Evolutionary conservation across 495 filamentous ascomycete species (phyloP), one percentile per base, ranked within the genome.

Genomic region (Neurospora sp.): DNA sequence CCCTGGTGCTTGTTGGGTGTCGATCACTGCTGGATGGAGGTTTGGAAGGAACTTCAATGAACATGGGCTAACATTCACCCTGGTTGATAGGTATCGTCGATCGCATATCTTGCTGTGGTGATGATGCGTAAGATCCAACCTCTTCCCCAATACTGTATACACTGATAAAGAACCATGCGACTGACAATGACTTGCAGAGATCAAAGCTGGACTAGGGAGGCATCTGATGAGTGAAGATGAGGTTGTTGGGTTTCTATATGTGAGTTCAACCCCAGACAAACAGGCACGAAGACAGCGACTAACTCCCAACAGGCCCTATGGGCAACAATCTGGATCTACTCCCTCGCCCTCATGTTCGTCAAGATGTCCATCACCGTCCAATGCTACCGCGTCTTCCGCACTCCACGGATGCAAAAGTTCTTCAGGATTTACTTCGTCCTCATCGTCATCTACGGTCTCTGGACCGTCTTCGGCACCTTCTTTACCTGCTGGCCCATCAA

Each of bases 401-500:
- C 71, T 7, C 69, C 42, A 3, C 31, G 27, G 1, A 74, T 76
- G 38, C 71, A 71, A 35, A 65, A 68, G 35, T 73, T 76, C 53
- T 78, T 77, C 70, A 65, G 69, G 39, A 68, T 22, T 16, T 71
- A 74, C 37, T 71, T 80, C 39, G 69, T 70, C 10, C 8, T 77
- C 16, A 45, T 80, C 40, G 61, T 42, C 53, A 31, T 74, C 20
- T 78, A 77, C 72, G 78, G 78, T 27, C 31, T 75, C 76, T 45
- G 73, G 73, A 80, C 74, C 71, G 72, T 71, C 70, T 69, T 73
- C 10, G 76, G 80, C 1, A 73, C 82, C 31, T 78, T 85, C 31
- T 83, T 85, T 41, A 81, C 80, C 39, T 85, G 83, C 76, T 74
- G 72, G 61, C 83, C 83, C 6, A 37, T 85, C 42, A 72, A 73